Evolutionary conservation across 116 monocot genomes (phyloP), one percentile per base, ranked within the genome.

Genomic region (Dioscorea cayenensis): DNA sequence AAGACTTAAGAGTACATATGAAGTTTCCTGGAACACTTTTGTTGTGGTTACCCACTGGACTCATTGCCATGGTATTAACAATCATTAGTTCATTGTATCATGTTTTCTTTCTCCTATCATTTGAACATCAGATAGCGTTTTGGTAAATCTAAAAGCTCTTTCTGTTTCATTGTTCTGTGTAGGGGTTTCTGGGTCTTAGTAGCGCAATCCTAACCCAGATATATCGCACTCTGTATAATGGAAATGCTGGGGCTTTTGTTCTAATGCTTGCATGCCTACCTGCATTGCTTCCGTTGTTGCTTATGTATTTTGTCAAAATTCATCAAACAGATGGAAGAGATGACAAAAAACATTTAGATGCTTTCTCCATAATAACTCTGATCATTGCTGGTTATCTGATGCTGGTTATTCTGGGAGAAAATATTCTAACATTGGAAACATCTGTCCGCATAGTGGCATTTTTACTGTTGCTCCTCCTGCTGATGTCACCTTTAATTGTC

Each of bases 151-250:
- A 21, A 59, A 71, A 36, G n/a, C 16, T 18, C 17, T 6, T 50
- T 19, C 6, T 16, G 7, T 25, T 28, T 64, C 2, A 25, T 60
- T n/a, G 29, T 29, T 61, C 21, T 49, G 1, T 49, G 5, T 64
- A 95, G 95, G 95, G 92, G 1, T 95, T 95, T 85, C 74, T 95
- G 14, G 92, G 95, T 38, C 73, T 95, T 71, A 89, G 92, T 63
- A 92, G 95, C 43, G 95, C 94, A 11, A 94, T 94, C n/a, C 67
- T 94, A 21, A 78, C 90, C 13, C 83, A 90, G 76, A 29, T 87
- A 62, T 84, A 94, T 63, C 69, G 16, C 20, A 86, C 88, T 6
- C 5, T 88, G 14, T 82, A 71, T 10, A 74, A 71, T 28, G 84
- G 77, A 28, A 73, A 82, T 0, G 80, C 82, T 16, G 80, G 85